These are phyloP conservation scores for Eimeria sp. DNA, from an alignment of 169 alveolate genomes.

Conservation along the genomic window DNA sequence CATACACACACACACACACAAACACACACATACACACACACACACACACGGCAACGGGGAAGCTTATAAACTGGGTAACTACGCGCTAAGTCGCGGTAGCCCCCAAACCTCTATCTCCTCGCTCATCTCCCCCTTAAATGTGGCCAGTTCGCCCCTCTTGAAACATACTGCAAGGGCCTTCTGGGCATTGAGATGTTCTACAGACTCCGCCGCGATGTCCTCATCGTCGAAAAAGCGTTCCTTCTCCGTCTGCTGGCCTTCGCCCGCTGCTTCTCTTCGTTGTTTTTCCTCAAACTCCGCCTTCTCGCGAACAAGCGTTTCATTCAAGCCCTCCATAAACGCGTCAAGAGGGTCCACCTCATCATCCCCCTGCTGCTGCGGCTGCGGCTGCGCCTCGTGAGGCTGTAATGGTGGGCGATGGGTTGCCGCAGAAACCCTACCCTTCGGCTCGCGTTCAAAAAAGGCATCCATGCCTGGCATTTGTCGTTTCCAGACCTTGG, in stretches of 20 bases:
- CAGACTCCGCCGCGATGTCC: conserved; percentile 68
- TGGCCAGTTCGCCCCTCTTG: background rate
- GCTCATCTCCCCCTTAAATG: background rate
- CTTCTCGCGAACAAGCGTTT: conserved; percentile 59
- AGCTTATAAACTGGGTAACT: background rate
- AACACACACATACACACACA: no score
- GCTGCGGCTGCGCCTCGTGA: conserved; percentile 5
- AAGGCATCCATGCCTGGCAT: conserved; percentile 39
- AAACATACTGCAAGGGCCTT: conserved; percentile 32
- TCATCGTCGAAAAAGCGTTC: conserved; percentile 71
- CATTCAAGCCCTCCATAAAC: conserved; percentile 50
- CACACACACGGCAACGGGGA: background rate
- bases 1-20: no score
- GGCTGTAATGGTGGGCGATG: conserved; percentile 7
- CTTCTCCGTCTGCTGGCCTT: conserved; percentile 3
- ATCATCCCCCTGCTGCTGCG: conserved; percentile 35
- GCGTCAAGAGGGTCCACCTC: conserved; percentile 72
- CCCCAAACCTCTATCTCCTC: background rate
- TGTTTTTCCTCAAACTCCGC: conserved; percentile 50
- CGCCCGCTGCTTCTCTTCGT: conserved; percentile 57
- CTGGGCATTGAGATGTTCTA: conserved; percentile 58
- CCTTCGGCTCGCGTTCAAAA: conserved; percentile 34
- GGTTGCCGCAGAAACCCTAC: conserved; percentile 28
- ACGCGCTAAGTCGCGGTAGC: background rate
- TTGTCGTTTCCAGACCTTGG: background rate